Percentiles rank a stretch among this genome's conserved stretches.
phyloP scores from a whole-genome alignment of 176 grass and related monocot species.

The Oryza meridionalis region DNA sequence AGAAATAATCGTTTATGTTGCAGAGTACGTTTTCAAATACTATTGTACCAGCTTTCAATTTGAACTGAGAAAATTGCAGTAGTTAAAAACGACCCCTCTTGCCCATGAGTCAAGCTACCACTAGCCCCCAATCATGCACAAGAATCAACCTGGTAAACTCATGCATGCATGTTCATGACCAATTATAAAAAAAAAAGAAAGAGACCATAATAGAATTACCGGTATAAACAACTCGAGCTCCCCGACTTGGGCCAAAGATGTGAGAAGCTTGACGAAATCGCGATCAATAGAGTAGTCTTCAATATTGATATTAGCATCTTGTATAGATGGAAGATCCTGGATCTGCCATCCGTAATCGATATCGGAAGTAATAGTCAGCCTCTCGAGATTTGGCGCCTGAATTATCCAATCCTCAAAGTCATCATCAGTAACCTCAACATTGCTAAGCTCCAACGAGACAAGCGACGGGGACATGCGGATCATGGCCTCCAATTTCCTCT shows the following conservation, averaged over 20 bases:
- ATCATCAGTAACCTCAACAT: background rate
- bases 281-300: background rate
- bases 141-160: background rate
- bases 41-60: too few relatives aligned
- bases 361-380: background rate
- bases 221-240: background rate
- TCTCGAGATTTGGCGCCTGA: background rate
- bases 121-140: background rate
- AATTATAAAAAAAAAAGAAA: background rate
- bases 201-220: background rate
- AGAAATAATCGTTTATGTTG: background rate
- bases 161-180: too few relatives aligned
- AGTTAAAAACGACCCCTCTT: too few relatives aligned
- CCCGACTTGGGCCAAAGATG: background rate
- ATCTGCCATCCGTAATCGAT: background rate
- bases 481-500: conserved; percentile 3
- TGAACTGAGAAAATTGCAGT: too few relatives aligned
- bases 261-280: conserved; percentile 18
- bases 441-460: background rate
- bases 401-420: background rate
- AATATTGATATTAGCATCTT: background rate
- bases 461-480: background rate
- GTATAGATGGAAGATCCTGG: background rate
- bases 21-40: background rate
- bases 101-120: background rate